These are phyloP conservation scores for Vitis hybrid DNA, from an alignment of 177 flowering plant species.

Conservation along the genomic window DNA sequence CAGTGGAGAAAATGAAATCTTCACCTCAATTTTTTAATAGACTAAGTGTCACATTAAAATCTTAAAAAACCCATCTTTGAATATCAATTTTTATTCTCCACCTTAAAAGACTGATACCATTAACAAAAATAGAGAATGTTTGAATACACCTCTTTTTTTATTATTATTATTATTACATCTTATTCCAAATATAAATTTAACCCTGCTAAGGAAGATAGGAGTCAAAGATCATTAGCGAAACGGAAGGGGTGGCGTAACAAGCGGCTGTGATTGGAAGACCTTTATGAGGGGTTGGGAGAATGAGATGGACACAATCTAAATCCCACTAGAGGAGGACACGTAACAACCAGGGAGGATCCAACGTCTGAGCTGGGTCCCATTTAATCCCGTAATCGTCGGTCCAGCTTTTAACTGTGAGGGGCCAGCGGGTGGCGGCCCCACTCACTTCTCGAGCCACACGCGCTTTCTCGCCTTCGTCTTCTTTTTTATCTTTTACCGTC, in stretches of 20 bases:
- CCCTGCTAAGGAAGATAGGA: too few species aligned
- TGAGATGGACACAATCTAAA: conserved; percentile 8
- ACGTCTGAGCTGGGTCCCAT: conserved; percentile 18
- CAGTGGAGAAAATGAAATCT: too few species aligned
- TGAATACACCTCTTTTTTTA: too few species aligned
- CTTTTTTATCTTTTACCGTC: background rate
- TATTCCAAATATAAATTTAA: too few species aligned
- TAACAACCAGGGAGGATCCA: conserved; percentile 4
- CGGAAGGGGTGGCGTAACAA: conserved; percentile 22
- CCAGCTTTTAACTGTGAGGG: conserved; percentile 10
- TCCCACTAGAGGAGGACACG: background rate
- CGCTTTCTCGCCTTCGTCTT: background rate
- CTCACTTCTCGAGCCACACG: conserved; percentile 28
- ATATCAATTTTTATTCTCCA: too few species aligned
- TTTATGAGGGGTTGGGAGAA: too few species aligned
- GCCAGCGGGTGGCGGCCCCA: conserved; percentile 1
- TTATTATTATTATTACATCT: too few species aligned
- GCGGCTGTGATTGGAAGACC: conserved; percentile 22
- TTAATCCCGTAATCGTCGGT: conserved; percentile 29
- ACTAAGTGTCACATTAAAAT: too few species aligned
- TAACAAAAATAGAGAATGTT: too few species aligned
- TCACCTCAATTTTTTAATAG: too few species aligned
- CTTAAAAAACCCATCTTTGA: too few species aligned
- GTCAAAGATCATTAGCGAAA: background rate
- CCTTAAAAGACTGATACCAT: too few species aligned